Evolutionary conservation across 2,329 filamentous ascomycete genomes (phyloP), one percentile per base, ranked within the genome.

Genomic region (Magnaporthiopsis incrustans): DNA sequence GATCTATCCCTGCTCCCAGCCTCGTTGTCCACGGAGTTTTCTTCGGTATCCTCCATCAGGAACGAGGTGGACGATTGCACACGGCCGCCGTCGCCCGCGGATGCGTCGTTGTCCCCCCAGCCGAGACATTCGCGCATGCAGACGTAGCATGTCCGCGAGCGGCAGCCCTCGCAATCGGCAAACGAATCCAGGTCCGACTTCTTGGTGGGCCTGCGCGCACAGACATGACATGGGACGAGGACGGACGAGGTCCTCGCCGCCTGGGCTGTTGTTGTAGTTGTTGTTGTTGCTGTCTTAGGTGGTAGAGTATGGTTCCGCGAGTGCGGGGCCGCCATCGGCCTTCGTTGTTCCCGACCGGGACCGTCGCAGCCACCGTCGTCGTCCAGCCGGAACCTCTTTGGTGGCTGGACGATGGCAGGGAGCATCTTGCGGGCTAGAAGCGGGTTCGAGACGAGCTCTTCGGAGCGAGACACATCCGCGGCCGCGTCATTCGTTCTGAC

Each of bases 181-280:
- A 86, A 90, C 12, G 83, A 84, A 72, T 89, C 86, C 44, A 90
- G 79, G 64, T 90, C 86, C 7, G 80, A 81, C 71, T 84, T 88
- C 68, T 85, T 85, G 63, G 81, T 87, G 1, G 88, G 88, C 63
- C 82, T 82, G 57, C 86, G 82, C 69, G 83, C 82, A 78, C 88
- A 91, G 67, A 89, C 84, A 75, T 90, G 85, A 72, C 88, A 91
- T 0, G 87, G 81, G 56, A 75, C 77, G 32, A 86, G 68, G 3
- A 72, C 63, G 3, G 71, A 64, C 2, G 70, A 25, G 15, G 26
- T 27, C 22, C 14, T 26, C 38, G 38, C 5, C 38, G 60, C 38
- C n/a, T 53, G 44, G 18, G n/a, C 7, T 53, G 60, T 30, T 15
- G 26, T 44, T 38, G 64, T 25, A 1, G 33, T 35, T 10, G 33